Percentiles rank a stretch among this genome's conserved stretches.
Evolutionary conservation across 768 basidiomycete genomes (phyloP).

Genomic region (Phaffia tasmanica): DNA sequence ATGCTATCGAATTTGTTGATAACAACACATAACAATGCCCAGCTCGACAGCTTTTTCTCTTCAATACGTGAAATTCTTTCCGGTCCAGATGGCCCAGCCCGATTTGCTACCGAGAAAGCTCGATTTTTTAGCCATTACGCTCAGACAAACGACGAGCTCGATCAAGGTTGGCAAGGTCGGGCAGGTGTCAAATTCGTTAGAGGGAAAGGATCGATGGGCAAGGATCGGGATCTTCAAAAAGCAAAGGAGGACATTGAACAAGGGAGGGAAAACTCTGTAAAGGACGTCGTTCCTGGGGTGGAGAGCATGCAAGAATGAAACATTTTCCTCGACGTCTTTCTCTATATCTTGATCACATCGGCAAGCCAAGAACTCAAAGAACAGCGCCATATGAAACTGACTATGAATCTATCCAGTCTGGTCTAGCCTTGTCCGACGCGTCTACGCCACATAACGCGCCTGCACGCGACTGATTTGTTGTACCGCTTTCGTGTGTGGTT

Average conservation of each 20-base stretch:
- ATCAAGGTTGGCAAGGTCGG: background rate
- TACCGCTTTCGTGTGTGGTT: too few relatives aligned
- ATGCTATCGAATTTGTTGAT: background rate
- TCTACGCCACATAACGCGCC: too few relatives aligned
- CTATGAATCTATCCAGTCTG: too few relatives aligned
- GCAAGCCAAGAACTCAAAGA: background rate
- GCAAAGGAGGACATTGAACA: background rate
- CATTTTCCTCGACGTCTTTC: background rate
- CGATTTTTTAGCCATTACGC: background rate
- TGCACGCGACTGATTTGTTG: too few relatives aligned
- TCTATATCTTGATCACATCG: background rate
- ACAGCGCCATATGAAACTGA: background rate
- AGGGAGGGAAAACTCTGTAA: background rate
- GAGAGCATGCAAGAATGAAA: background rate
- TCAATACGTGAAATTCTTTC: conserved; percentile 6
- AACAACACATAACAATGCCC: conserved; percentile 10
- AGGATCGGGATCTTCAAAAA: background rate
- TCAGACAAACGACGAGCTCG: too few relatives aligned
- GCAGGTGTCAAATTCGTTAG: background rate
- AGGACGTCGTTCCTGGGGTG: background rate
- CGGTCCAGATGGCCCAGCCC: background rate
- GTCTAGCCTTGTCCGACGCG: too few relatives aligned
- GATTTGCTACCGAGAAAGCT: background rate
- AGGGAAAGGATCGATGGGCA: background rate
- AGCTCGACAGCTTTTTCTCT: background rate